Conservation (phyloP, 176 grass and related monocot species). For the Bothriochloa decipiens region DNA sequence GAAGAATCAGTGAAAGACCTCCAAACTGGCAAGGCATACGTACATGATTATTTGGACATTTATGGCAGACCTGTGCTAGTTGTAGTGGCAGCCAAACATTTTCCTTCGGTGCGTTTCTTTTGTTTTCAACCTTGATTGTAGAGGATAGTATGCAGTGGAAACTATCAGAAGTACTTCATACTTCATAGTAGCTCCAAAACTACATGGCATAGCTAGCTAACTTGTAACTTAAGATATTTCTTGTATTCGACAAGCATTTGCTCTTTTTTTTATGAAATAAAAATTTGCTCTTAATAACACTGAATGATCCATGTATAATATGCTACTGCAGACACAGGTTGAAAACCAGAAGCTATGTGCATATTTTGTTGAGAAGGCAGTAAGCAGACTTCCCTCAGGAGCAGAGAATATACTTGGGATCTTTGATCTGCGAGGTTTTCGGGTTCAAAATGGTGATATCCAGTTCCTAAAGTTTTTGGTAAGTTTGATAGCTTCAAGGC, state of each 20-base stretch:
- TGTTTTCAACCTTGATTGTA: background rate
- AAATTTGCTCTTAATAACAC: slow-evolving; percentile 5
- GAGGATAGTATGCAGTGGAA: background rate
- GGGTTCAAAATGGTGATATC: slow-evolving; percentile 74
- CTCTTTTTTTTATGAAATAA: too few species aligned
- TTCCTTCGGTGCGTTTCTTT: slow-evolving; percentile 60
- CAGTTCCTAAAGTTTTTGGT: slow-evolving; percentile 90
- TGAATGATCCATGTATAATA: background rate
- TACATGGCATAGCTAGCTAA: background rate
- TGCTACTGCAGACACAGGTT: slow-evolving; percentile 66
- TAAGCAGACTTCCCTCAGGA: slow-evolving; percentile 72
- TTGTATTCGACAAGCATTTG: background rate
- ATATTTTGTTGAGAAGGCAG: slow-evolving; percentile 79
- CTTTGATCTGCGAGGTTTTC: slow-evolving; percentile 75
- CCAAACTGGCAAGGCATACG: slow-evolving; percentile 79
- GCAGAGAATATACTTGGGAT: slow-evolving; percentile 82
- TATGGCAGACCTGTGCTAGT: slow-evolving; percentile 77
- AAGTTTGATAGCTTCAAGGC: slow-evolving; percentile 9
- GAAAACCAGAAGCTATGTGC: slow-evolving; percentile 82
- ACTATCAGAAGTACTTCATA: background rate
- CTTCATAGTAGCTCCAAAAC: background rate
- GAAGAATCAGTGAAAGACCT: slow-evolving; percentile 75
- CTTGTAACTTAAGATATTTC: background rate
- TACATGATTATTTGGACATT: slow-evolving; percentile 76
- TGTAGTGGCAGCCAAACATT: slow-evolving; percentile 80